phyloP scores from a whole-genome alignment of 495 filamentous ascomycete genomes.

The Glutinoglossum americanum region DNA sequence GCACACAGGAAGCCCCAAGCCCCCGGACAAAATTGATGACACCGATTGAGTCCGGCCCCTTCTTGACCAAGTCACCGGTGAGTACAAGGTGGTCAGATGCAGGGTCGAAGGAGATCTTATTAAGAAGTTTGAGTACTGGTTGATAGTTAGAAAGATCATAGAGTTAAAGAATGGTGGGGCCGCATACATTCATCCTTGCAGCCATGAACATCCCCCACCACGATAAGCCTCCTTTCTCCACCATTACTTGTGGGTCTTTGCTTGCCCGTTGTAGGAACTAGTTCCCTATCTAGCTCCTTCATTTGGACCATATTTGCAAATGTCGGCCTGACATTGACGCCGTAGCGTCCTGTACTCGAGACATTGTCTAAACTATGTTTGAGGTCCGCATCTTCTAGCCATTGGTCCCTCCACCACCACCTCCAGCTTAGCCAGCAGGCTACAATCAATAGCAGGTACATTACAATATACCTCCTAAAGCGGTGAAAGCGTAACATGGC shows the following conservation, averaged over 20 bases:
- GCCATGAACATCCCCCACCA: slow-evolving; percentile 7
- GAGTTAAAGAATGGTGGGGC: background rate
- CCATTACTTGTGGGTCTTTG: background rate
- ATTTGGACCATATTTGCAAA: slow-evolving; percentile 29
- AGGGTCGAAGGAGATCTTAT: slow-evolving; percentile 39
- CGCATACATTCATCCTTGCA: slow-evolving; percentile 1
- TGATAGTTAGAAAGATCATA: background rate
- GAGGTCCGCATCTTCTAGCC: slow-evolving; percentile 20
- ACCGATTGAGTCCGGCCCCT: slow-evolving; percentile 65
- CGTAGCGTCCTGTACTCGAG: slow-evolving; percentile 20
- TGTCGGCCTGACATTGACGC: slow-evolving; percentile 23
- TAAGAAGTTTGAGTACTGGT: slow-evolving; percentile 26
- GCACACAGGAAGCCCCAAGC: slow-evolving; percentile 52
- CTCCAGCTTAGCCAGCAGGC: slow-evolving; percentile 22
- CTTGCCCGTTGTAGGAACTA: slow-evolving; percentile 14
- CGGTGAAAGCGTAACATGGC: slow-evolving; percentile 23
- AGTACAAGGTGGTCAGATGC: slow-evolving; percentile 57
- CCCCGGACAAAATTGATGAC: slow-evolving; percentile 54
- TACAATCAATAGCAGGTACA: slow-evolving; percentile 22
- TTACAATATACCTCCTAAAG: slow-evolving; percentile 25
- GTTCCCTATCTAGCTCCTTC: slow-evolving; percentile 19
- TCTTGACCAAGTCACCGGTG: slow-evolving; percentile 67
- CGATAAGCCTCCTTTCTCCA: slow-evolving; percentile 10
- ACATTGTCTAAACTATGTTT: slow-evolving; percentile 5
- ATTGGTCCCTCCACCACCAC: slow-evolving; percentile 18